A percentile compares a stretch with the other conserved stretches of the same genome.
Evolutionary conservation across 1,284 basidiomycete species (phyloP).

Genomic region (Sutorius eximius): DNA sequence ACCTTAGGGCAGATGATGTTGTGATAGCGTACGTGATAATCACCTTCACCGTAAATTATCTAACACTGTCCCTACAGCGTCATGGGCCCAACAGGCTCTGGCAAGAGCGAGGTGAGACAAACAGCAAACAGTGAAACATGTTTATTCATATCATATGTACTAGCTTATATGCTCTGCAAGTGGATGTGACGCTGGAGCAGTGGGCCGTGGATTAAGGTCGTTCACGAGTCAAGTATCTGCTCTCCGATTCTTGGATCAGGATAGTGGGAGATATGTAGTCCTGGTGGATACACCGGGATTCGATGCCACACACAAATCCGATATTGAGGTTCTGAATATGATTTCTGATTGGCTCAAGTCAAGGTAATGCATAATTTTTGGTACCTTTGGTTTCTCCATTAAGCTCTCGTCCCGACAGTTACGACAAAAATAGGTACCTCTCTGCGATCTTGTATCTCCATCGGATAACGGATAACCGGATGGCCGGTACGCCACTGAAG

Average conservation of each 20-base stretch:
- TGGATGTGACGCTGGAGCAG: conserved; percentile 2
- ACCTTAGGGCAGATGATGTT: conserved; percentile 11
- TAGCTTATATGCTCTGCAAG: conserved; percentile 30
- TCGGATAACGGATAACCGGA: conserved; percentile 46
- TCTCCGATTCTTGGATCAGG: conserved; percentile 9
- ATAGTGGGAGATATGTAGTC: conserved; percentile 4
- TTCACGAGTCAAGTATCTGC: conserved; percentile 16
- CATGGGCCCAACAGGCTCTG: conserved; percentile 20
- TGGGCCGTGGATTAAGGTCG: conserved; percentile 16
- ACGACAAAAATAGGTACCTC: conserved; percentile 33
- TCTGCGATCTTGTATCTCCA: conserved; percentile 52
- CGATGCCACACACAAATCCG: conserved; percentile 15
- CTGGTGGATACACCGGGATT: conserved; percentile 27
- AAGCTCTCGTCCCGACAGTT: conserved; percentile 24
- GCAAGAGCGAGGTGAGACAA: conserved; percentile 16
- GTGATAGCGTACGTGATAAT: conserved; percentile 24
- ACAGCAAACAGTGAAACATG: no score
- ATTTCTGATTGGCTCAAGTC: conserved; percentile 29
- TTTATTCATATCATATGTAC: background rate
- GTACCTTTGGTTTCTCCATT: background rate
- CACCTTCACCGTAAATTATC: background rate
- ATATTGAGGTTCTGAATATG: conserved; percentile 23
- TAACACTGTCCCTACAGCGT: conserved; percentile 11
- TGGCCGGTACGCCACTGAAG: conserved; percentile 42
- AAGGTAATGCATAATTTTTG: conserved; percentile 6